Evolutionary conservation across 306 rosid species (phyloP), one percentile per base, ranked within the genome.

Genomic region (Macrotyloma uniflorum): DNA sequence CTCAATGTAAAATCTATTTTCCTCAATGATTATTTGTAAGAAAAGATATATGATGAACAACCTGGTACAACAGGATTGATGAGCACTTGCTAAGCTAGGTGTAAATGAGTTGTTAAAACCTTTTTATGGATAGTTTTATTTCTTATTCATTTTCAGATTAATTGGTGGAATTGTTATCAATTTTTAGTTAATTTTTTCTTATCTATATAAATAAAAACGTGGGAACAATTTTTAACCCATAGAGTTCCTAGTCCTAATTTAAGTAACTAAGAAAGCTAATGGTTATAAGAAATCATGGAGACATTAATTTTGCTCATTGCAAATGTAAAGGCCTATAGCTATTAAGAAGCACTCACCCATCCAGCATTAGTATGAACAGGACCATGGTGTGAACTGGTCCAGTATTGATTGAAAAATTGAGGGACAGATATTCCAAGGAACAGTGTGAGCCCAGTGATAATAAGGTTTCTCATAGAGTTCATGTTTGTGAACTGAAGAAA

Each of bases 401-500:
- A 90, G 59, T 92, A 92, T 26, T 86, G 86, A 8, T 81, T 87
- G 85, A 92, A 92, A 66, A 90, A 86, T 62, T 90, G 93, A 23
- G 95, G 97, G 69, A 92, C 72, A 23, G 96, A 92, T 70, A 92
- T 79, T 70, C 96, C 97, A 0, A 92, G 92, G 85, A 92, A 92
- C 15, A 92, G 77, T 2, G 97, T 86, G 43, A 92, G 93, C 30
- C 96, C 97, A 0, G 87, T 87, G 63, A 92, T 92, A 18, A 88
- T 82, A 76, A 93, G 91, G 75, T 90, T 93, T 84, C 97, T 90
- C 97, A 90, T 90, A 1, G 91, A 92, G 80, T 92, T 92, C 97
- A 93, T 90, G 85, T 92, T 92, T 49, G 97, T 90, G 80, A 93
- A 93, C 75, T 93, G 93, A 77, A 93, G 96, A 79, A 93, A 93